Base-by-base conservation (phyloP, 2,329 filamentous ascomycete genomes). In the Seiridium cupressi region DNA sequence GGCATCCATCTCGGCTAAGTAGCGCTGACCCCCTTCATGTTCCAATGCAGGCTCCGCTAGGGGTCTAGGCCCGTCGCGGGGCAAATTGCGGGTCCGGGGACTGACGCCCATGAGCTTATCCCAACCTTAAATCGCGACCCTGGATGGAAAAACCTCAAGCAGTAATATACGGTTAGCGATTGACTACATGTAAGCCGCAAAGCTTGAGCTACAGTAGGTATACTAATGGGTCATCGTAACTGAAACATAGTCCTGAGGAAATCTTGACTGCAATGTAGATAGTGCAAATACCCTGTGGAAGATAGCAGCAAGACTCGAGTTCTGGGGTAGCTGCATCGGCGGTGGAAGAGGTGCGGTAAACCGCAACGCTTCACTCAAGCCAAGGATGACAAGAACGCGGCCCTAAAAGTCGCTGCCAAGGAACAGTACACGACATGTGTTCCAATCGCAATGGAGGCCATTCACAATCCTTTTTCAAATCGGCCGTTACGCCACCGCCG, bases 371-470 rank as follows among this genome's bases (percentile, higher is more conserved):
- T 49, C 13, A 10, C 47, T 18, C 47, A 10, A 10, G 47, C 11
- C 26, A 10, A 32, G n/a, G 47, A 32, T 32, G 9, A 31, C 47
- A 11, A 49, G 13, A 11, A 32, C 34, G 26, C 32, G 47, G 47
- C 49, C 49, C 8, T 35, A 51, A 51, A 51, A 51, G 49, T 35
- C 49, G 49, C 36, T 51, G 49, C 49, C 49, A 51, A 51, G 49
- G 49, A 51, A n/a, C 11, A 7, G 10, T 38, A 35, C 34, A 35
- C 34, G 51, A 55, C 51, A 55, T 55, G 51, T 55, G 51, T 55
- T 55, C 51, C 51, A 55, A 55, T 55, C 18, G 18, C 13, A 42
- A 51, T 13, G 26, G 26, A 32, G 5, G 9, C 9, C 49, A 13
- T 8, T 36, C 35, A 53, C 26, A 18, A n/a, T 35, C 49, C 9